Base-by-base conservation (phyloP, 345 rosid species). In the Crucihimalaya himalaica region DNA sequence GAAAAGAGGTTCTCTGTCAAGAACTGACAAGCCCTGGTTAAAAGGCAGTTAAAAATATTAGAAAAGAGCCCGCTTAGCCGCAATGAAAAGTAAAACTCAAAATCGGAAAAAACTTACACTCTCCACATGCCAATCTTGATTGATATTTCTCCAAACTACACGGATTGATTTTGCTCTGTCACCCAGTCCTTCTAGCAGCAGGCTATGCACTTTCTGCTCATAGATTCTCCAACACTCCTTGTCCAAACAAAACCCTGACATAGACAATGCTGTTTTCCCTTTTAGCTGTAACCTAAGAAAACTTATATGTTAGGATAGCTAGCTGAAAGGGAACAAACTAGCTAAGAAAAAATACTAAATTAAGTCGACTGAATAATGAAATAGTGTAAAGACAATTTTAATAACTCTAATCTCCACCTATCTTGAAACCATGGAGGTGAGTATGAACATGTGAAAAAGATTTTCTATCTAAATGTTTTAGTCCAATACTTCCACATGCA, bases 211-310 rank as follows among this genome's bases (percentile, higher is more conserved):
- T 79, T 86, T 87, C 79, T 86, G 83, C 86, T 94, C 98, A 56
- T 81, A 86, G 58, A 76, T 52, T 84, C 96, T 88, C 98, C 98
- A 94, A 71, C 87, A 87, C 75, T 94, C 98, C 66, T 83, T 87
- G 76, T 94, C 98, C 82, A 84, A 83, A 84, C 98, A 94, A 82
- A 79, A 86, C 71, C 89, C 97, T 54, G 81, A 76, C 16, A 83
- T 67, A 71, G 71, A 61, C 58, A 78, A 77, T 75, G 85, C 83
- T 19, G 63, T 55, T 51, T 80, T 81, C 68, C 86, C 96, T 64
- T 79, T 81, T 71, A 92, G 78, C 75, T 86, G 86, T 77, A 92
- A 81, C 83, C 99, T 94, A 74, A 57, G 63, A 78, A 40, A 70
- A 21, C 16, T 39, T 40, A 73, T 75, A 60, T 75, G 56, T 66